These are phyloP conservation scores for Podila epicladia DNA, from an alignment of 192 early-diverging fungal species.

Conservation along the genomic window DNA sequence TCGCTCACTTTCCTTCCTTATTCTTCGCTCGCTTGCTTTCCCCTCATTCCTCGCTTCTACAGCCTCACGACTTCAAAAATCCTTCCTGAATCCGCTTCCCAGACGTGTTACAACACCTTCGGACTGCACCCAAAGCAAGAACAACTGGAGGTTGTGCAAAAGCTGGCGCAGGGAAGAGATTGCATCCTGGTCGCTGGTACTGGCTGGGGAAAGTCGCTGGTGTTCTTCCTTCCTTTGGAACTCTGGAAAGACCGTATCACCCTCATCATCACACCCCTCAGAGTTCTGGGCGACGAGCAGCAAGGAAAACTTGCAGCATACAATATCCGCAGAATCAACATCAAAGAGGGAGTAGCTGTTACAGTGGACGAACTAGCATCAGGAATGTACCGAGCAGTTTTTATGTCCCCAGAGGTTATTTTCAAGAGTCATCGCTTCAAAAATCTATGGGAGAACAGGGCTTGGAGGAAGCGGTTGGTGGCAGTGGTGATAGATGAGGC, in stretches of 20 bases:
- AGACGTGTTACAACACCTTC: not conserved
- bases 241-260: slow-evolving; percentile 11
- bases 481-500: slow-evolving; percentile 25
- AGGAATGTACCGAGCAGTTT: slow-evolving; percentile 16
- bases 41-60: not conserved
- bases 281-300: slow-evolving; percentile 7
- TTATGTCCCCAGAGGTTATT: slow-evolving; percentile 30
- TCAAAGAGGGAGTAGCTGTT: not conserved
- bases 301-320: not conserved
- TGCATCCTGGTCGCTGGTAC: slow-evolving; percentile 18
- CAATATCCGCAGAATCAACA: slow-evolving; percentile 3
- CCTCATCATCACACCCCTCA: slow-evolving; percentile 13
- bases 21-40: not conserved
- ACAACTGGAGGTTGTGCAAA: slow-evolving; percentile 13
- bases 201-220: slow-evolving; percentile 15
- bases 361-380: not conserved
- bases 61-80: not conserved
- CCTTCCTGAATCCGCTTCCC: not conserved
- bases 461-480: slow-evolving; percentile 7
- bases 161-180: slow-evolving; percentile 4
- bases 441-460: slow-evolving; percentile 11
- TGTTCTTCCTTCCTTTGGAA: slow-evolving; percentile 12
- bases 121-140: not conserved
- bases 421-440: slow-evolving; percentile 6
- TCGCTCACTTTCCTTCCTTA: not conserved